Evolutionary conservation across 768 basidiomycete genomes (phyloP), one percentile per base, ranked within the genome.

Genomic region (Neoboletus magnificus): DNA sequence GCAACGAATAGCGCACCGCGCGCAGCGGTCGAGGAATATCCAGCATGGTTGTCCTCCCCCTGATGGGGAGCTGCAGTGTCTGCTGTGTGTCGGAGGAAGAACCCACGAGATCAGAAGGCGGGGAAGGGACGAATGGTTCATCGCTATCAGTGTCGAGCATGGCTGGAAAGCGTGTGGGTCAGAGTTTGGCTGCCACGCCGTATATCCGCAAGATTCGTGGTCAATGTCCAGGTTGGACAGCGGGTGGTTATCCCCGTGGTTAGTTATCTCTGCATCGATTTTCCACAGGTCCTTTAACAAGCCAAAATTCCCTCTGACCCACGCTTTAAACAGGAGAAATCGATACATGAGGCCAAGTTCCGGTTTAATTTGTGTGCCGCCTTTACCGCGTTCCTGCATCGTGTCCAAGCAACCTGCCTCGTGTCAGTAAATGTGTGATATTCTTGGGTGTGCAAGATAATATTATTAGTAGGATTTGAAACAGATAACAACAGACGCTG

Each of bases 1-100:
- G 69, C 56, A 62, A 57, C 52, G 70, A 71, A 49, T 39, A 73
- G 48, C 71, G 70, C 23, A 71, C 71, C 23, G 66, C 71, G 8
- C 62, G 71, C 25, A 71, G 62, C n/a, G 59, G 58, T 46, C 68
- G 62, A 41, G 66, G 70, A 25, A 62, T 44, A 42, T 71, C 69
- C 5, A 62, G 46, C 67, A 64, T 64, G 25, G 50, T 39, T 35
- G 62, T 4, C 46, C 62, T 55, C 10, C 51, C 61, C 55, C 60
- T 59, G 12, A 55, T 52, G 27, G 60, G 57, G 22, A 61, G 40
- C 27, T 50, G 59, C 12, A 56, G 30, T 15, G 70, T 51, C 44
- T 64, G 65, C 16, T 66, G 67, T 18, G 65, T 63, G 37, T 72
- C 71, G 20, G 66, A 65, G 18, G 69, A 66, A 15, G 70, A 66